Base-by-base conservation (phyloP, 2,329 filamentous ascomycete species). In the Fusarium falciforme region DNA sequence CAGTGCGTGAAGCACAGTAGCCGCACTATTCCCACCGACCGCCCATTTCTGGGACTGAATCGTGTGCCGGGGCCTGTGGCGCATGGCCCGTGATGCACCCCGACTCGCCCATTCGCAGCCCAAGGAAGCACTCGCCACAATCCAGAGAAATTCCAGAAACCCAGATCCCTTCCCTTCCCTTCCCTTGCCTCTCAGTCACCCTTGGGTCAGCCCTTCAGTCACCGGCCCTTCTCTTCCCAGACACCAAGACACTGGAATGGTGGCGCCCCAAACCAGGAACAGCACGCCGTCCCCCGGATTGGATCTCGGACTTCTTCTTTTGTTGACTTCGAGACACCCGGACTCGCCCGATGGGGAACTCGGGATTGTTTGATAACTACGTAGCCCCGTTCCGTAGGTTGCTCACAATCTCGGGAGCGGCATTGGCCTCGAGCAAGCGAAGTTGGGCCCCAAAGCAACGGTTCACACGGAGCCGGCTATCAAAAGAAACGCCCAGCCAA, bases 141-240 rank as follows among this genome's bases (percentile, higher is more conserved):
- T 73, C 62, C 72, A 66, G 71, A 74, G 52, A 44, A 66, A 70
- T 74, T 74, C 72, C 72, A 74, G 71, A 74, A 73, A 62, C 17
- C 36, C 69, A 60, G 60, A 62, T 68, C 71, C 64, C 63, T 68
- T 72, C 49, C 44, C 67, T 59, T 63, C 58, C 49, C 62, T 59
- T 55, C 38, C 61, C 55, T 55, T 20, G 35, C 62, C 59, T 47
- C 49, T 68, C 44, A 61, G 10, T 54, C 47, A 20, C 49, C 49
- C 49, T 54, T 27, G 40, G 47, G 61, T 10, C 36, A 66, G 58
- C 63, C 61, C 61, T 61, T 62, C 36, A 70, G 57, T 59, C 61
- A 58, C 54, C 57, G 31, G 60, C 66, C 66, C 66, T 70, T 69
- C 40, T 70, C 44, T 61, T 54, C 33, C 27, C 36, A 57, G 49